Evolutionary conservation across 1,139 yeast species (phyloP).

Genomic region (Candida labiduridarum): DNA sequence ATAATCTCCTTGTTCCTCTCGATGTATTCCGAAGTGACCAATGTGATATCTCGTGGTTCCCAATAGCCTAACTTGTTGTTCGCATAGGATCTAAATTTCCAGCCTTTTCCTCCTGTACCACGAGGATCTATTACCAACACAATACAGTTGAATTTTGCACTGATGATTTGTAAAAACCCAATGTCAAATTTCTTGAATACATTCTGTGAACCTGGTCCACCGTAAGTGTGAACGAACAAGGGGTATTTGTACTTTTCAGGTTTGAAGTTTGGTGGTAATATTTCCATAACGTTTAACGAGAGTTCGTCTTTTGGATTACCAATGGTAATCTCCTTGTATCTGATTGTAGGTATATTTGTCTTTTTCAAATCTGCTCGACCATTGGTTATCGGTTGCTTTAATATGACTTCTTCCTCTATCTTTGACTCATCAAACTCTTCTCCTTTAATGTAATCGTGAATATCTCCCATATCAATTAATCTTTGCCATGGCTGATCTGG

Average conservation of each 20-base stretch:
- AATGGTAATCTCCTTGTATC: constrained; percentile 50
- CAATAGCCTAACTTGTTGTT: constrained; percentile 73
- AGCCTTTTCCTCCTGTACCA: constrained; percentile 91
- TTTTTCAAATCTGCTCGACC: constrained; percentile 24
- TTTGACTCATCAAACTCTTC: constrained; percentile 10
- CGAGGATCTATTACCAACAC: constrained; percentile 89
- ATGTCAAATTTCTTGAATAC: constrained; percentile 56
- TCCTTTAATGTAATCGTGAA: constrained; percentile 24
- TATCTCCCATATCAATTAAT: constrained; percentile 47
- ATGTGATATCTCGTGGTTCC: constrained; percentile 83
- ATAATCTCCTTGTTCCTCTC: constrained; percentile 52
- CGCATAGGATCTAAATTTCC: constrained; percentile 72
- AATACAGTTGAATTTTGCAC: constrained; percentile 70
- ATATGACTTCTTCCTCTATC: constrained; percentile 22
- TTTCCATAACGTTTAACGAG: constrained; percentile 69
- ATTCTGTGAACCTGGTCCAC: constrained; percentile 92
- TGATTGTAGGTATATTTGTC: constrained; percentile 59
- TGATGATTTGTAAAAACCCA: constrained; percentile 70
- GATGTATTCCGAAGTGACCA: constrained; percentile 66
- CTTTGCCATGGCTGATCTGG: constrained; percentile 71
- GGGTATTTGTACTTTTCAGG: constrained; percentile 63
- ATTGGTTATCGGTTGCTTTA: constrained; percentile 30
- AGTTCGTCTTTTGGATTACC: constrained; percentile 42
- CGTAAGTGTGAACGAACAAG: constrained; percentile 79
- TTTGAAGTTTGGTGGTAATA: constrained; percentile 71